These are phyloP conservation scores for Phenoliferia sp. DNA, from an alignment of 1,284 basidiomycete species.

Conservation along the genomic window DNA sequence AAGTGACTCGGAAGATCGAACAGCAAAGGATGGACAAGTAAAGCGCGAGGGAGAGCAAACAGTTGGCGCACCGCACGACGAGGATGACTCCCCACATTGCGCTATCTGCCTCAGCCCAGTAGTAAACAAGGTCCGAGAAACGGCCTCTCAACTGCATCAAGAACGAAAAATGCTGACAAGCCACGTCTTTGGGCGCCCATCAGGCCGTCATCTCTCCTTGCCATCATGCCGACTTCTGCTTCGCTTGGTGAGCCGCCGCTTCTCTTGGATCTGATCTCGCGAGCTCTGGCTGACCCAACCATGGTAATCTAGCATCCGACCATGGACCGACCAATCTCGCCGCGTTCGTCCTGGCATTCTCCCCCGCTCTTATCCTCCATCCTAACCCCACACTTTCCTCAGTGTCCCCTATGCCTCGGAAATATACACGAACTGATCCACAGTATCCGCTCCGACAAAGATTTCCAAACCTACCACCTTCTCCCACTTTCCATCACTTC, in stretches of 20 bases:
- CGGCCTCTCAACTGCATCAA: no score
- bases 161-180: no score
- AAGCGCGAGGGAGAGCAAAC: slow-evolving; percentile 4
- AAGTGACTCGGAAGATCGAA: no score
- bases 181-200: no score
- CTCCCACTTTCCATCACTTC: slow-evolving; percentile 18
- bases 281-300: neutral
- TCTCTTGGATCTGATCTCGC: neutral
- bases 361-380: slow-evolving; percentile 11
- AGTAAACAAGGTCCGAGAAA: slow-evolving; percentile 36
- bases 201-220: slow-evolving; percentile 38
- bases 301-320: slow-evolving; percentile 35
- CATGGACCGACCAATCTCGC: slow-evolving; percentile 38
- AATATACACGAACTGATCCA: slow-evolving; percentile 37
- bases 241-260: slow-evolving; percentile 6
- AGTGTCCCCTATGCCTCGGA: slow-evolving; percentile 40
- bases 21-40: no score
- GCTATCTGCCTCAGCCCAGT: slow-evolving; percentile 40
- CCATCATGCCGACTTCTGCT: slow-evolving; percentile 42
- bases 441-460: slow-evolving; percentile 36
- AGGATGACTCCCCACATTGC: slow-evolving; percentile 34
- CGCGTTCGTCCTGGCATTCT: slow-evolving; percentile 31
- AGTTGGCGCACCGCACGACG: slow-evolving; percentile 1
- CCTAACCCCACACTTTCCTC: slow-evolving; percentile 19
- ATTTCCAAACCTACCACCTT: slow-evolving; percentile 38